Conservation (phyloP, 257 asterid species). For the Paulownia fortunei region DNA sequence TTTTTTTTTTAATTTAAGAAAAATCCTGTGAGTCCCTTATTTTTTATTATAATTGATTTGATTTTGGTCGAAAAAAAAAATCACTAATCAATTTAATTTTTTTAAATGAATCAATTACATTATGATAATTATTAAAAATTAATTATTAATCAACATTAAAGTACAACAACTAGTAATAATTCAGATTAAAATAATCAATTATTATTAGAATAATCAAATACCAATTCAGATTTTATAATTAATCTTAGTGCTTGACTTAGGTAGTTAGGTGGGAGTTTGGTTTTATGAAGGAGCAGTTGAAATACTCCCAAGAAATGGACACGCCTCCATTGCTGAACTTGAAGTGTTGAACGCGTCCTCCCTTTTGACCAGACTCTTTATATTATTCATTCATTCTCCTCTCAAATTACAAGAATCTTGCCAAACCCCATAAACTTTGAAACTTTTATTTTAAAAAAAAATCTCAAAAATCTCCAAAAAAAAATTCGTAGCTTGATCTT, state of each 20-base stretch:
- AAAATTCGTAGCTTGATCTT: slow-evolving; percentile 21
- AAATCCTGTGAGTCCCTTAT: too few species aligned
- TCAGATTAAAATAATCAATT: neutral
- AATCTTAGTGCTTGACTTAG: neutral
- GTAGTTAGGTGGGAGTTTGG: slow-evolving; percentile 19
- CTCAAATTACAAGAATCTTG: neutral
- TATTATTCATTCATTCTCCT: slow-evolving; percentile 4
- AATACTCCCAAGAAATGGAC: neutral
- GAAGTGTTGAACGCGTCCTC: slow-evolving; percentile 32
- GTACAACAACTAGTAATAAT: neutral
- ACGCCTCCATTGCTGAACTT: slow-evolving; percentile 41
- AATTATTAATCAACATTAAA: too few species aligned
- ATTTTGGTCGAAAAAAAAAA: too few species aligned
- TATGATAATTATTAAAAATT: too few species aligned
- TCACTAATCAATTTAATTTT: too few species aligned
- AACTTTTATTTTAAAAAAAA: neutral
- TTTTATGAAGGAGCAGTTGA: slow-evolving; percentile 18
- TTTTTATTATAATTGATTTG: too few species aligned
- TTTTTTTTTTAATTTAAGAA: too few species aligned
- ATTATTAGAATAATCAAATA: neutral
- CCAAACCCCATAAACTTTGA: slow-evolving; percentile 4
- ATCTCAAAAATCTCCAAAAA: neutral
- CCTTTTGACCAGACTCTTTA: slow-evolving; percentile 39
- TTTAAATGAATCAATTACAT: too few species aligned
- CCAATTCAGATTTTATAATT: too few species aligned